Evolutionary conservation across 768 basidiomycete species (phyloP).

Genomic region (Trametes maxima): DNA sequence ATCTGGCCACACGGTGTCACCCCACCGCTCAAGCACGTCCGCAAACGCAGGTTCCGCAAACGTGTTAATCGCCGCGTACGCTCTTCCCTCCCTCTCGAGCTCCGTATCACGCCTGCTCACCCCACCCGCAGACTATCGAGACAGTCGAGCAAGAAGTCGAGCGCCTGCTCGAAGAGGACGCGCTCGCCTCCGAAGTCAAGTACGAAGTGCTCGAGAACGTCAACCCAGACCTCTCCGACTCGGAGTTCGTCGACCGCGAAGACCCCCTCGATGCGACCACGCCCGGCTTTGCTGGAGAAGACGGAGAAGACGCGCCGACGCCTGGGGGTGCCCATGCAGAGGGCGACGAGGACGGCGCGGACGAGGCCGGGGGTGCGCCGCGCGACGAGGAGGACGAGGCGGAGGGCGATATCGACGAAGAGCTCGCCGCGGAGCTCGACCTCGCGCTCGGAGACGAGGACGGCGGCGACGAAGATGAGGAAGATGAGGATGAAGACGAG

Average conservation of each 20-base stretch:
- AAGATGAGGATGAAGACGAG: conserved; percentile 68
- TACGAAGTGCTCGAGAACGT: conserved; percentile 89
- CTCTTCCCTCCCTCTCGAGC: background rate
- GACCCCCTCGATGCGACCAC: conserved; percentile 63
- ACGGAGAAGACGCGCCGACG: conserved; percentile 63
- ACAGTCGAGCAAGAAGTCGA: conserved; percentile 94
- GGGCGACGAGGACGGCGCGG: conserved; percentile 48
- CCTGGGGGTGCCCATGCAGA: conserved; percentile 59
- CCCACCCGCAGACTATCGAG: conserved; percentile 73
- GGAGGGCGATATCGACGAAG: conserved; percentile 86
- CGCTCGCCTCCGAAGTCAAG: conserved; percentile 71
- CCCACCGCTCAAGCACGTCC: conserved; percentile 85
- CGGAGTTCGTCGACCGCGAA: conserved; percentile 79
- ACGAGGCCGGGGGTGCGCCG: conserved; percentile 55
- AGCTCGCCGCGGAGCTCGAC: conserved; percentile 86
- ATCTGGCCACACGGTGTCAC: conserved; percentile 98
- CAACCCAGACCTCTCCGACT: conserved; percentile 88
- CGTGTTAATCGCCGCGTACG: conserved; percentile 79
- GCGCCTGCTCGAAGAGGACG: conserved; percentile 78
- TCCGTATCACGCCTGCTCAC: background rate
- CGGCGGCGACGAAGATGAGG: conserved; percentile 63
- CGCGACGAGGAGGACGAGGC: conserved; percentile 56
- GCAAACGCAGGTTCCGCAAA: conserved; percentile 92
- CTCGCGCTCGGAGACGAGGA: conserved; percentile 72
- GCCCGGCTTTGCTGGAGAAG: conserved; percentile 68